Conservation (phyloP, 139 green algal genomes). For the Micromonas pusilla region DNA sequence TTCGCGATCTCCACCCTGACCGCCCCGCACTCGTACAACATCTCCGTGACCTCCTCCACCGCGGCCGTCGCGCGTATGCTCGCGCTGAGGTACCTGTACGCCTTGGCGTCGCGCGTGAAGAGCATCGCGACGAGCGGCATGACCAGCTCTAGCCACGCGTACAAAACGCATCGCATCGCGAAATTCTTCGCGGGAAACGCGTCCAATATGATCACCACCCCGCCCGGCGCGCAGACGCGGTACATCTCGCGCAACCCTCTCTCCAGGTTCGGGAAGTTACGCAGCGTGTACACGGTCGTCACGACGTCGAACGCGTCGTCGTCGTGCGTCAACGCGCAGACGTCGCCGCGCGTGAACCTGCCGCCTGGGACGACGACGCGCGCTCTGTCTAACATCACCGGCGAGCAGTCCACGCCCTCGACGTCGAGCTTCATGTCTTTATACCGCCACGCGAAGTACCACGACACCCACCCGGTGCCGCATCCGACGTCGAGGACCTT, state of each 20-base stretch:
- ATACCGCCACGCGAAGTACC: not conserved
- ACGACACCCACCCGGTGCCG: conserved; percentile 14
- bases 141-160: conserved; percentile 16
- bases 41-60: not conserved
- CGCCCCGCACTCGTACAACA: not conserved
- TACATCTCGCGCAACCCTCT: conserved; percentile 24
- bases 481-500: conserved; percentile 32
- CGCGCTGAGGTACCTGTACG: conserved; percentile 29
- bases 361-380: not conserved
- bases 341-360: conserved; percentile 17
- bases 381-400: conserved; percentile 22
- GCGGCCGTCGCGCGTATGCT: conserved; percentile 4
- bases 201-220: conserved; percentile 29
- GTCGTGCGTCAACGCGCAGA: conserved; percentile 1
- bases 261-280: conserved; percentile 28
- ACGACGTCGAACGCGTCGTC: conserved; percentile 24
- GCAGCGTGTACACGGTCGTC: conserved; percentile 31
- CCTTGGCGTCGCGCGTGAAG: conserved; percentile 17
- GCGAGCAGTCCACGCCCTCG: conserved; percentile 23
- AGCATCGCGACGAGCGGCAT: conserved; percentile 18
- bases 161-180: conserved; percentile 8
- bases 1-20: conserved; percentile 1
- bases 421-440: not conserved
- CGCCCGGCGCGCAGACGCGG: conserved; percentile 23
- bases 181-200: conserved; percentile 18